Conservation (phyloP, 2,329 filamentous ascomycete species). For the Diaporthe batatas region DNA sequence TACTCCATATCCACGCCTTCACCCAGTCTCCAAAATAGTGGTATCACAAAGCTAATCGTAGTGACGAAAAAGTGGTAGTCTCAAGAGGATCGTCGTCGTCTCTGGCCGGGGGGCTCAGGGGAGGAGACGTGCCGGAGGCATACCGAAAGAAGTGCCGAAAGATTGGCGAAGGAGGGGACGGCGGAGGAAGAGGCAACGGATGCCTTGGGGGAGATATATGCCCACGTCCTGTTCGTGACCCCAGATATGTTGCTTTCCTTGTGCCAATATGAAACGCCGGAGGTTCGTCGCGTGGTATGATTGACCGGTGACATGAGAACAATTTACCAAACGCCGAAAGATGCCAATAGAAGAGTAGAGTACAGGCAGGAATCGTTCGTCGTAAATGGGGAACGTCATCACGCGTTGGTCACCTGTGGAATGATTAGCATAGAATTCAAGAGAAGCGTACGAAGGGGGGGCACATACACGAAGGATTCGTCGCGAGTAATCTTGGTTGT, state of each 20-base stretch:
- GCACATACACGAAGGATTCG: constrained; percentile 89
- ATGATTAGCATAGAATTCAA: constrained; percentile 42
- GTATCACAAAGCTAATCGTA: constrained; percentile 43
- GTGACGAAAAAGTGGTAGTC: constrained; percentile 41
- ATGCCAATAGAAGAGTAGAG: constrained; percentile 55
- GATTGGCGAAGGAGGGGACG: constrained; percentile 56
- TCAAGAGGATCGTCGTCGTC: constrained; percentile 27
- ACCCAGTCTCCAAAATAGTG: constrained; percentile 38
- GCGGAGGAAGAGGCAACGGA: constrained; percentile 51
- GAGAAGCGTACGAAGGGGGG: not conserved
- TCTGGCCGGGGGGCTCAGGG: constrained; percentile 25
- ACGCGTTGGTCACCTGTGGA: constrained; percentile 70
- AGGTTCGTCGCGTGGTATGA: constrained; percentile 42
- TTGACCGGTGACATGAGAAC: constrained; percentile 46
- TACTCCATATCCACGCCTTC: constrained; percentile 29
- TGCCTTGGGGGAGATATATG: constrained; percentile 43
- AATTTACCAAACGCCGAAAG: constrained; percentile 53
- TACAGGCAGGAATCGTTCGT: constrained; percentile 54
- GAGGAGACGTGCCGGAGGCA: constrained; percentile 22
- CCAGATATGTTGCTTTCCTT: constrained; percentile 39
- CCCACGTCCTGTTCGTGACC: constrained; percentile 47
- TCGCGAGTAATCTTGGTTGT: constrained; percentile 96
- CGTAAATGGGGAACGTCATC: constrained; percentile 53
- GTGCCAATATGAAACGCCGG: constrained; percentile 40
- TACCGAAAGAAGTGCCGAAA: constrained; percentile 42